phyloP scores from a whole-genome alignment of 1,284 basidiomycete species.

The Rhizoctonia solani region DNA sequence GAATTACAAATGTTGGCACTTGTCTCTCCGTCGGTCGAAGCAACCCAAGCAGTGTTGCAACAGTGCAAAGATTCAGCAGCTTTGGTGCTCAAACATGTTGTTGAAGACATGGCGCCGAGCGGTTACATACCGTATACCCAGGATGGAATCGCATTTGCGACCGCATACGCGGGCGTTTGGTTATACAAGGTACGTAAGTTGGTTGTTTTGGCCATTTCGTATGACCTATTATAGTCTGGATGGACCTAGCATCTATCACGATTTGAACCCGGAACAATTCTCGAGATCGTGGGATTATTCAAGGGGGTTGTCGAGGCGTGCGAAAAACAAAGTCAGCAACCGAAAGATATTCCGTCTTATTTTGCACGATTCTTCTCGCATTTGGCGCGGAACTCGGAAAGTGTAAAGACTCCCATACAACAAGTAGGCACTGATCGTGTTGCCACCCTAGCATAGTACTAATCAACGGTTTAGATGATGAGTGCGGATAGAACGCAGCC shows the following conservation, averaged over 20 bases:
- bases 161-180: conserved; percentile 32
- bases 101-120: conserved; percentile 21
- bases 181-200: conserved; percentile 27
- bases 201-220: background rate
- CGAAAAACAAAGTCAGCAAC: conserved; percentile 1
- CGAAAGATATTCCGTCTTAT: conserved; percentile 28
- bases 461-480: background rate
- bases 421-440: background rate
- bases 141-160: conserved; percentile 24
- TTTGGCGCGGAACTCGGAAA: conserved; percentile 13
- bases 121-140: conserved; percentile 27
- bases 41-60: background rate
- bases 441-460: background rate
- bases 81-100: conserved; percentile 13
- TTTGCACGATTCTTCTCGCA: conserved; percentile 28
- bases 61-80: conserved; percentile 24
- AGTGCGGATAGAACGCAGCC: background rate
- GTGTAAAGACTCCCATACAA: conserved; percentile 6
- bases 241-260: conserved; percentile 14
- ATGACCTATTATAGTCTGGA: background rate
- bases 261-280: conserved; percentile 1
- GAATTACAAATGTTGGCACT: conserved; percentile 29
- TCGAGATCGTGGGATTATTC: conserved; percentile 2
- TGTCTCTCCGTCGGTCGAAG: background rate
- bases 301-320: conserved; percentile 15